Conservation (phyloP, 2,329 filamentous ascomycete species). For the Lachnellula arida region DNA sequence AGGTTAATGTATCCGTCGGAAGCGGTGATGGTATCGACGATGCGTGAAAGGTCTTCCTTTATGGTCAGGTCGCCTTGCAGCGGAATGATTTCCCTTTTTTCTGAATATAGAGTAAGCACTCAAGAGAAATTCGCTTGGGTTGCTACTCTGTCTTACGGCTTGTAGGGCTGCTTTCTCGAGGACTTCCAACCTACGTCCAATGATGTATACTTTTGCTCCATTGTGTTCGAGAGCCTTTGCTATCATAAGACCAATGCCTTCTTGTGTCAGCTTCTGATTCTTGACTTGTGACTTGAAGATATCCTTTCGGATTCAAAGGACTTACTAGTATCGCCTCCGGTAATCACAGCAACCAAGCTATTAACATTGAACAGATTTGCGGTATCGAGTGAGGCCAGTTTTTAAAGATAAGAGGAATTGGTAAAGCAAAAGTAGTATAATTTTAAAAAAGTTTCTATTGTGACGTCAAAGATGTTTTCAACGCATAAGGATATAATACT, state of each 20-base stretch:
- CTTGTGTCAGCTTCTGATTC: no score
- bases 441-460: no score
- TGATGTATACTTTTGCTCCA: slow-evolving; percentile 53
- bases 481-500: no score
- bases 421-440: no score
- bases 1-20: slow-evolving; percentile 58
- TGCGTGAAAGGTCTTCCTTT: slow-evolving; percentile 53
- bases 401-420: no score
- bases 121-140: no score
- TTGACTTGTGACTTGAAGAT: no score
- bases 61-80: slow-evolving; percentile 52
- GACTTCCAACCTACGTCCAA: slow-evolving; percentile 45
- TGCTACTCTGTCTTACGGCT: neutral
- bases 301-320: neutral
- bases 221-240: slow-evolving; percentile 47
- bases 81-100: slow-evolving; percentile 20
- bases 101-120: neutral
- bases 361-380: slow-evolving; percentile 27
- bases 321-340: slow-evolving; percentile 50
- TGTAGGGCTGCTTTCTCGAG: slow-evolving; percentile 42
- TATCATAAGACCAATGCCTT: slow-evolving; percentile 55
- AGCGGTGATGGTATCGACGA: slow-evolving; percentile 49
- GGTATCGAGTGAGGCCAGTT: slow-evolving; percentile 1
- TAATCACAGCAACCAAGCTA: slow-evolving; percentile 47
- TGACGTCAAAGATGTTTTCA: no score